Evolutionary conservation across 176 grass and related monocot species (phyloP), one percentile per base, ranked within the genome.

Genomic region (Cenchrus purpureus): DNA sequence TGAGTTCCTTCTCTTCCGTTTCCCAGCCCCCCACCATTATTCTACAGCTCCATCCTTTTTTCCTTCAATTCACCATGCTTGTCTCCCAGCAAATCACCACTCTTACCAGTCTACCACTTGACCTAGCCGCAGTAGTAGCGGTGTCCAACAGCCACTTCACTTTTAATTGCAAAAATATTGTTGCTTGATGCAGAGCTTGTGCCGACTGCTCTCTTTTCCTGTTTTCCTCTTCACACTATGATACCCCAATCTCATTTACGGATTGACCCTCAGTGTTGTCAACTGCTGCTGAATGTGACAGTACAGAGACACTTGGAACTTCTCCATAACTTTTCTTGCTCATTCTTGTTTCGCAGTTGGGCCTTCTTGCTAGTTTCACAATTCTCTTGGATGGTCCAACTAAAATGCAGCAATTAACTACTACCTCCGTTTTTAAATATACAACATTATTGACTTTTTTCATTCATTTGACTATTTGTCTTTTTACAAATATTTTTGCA

Each of bases 1-100:
- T 90, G 57, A 90, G 88, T 65, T 25, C 46, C 12, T 53, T 22
- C 37, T 43, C n/a, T 40, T 52, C 8, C 3, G 1, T 25, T 77
- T 1, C 45, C 45, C 12, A 22, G 12, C 7, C 20, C 22, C 8
- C 60, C 77, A 19, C 45, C 10, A 29, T 43, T 1, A 3, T 1
- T 4, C 14, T 13, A 5, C 44, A 6, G 15, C 9, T 7, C 14
- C 58, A 17, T 5, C 8, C 12, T 22, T 17, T 10, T 10, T 43
- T 69, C 79, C 48, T 68, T 29, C 25, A n/a, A 63, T 65, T 54
- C 56, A 40, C 56, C 10, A 3, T 75, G 43, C 2, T 29, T 46
- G 5, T 4, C 12, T 32, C 12, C 20, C 71, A 55, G 22, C 9
- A 67, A 67, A 40, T 67, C 64, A 67, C 1, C 32, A 42, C 6